Percentiles rank a stretch among this genome's conserved stretches.
Evolutionary conservation across 148 eudicot species (phyloP).

Genomic region (Nepenthes gracilis): DNA sequence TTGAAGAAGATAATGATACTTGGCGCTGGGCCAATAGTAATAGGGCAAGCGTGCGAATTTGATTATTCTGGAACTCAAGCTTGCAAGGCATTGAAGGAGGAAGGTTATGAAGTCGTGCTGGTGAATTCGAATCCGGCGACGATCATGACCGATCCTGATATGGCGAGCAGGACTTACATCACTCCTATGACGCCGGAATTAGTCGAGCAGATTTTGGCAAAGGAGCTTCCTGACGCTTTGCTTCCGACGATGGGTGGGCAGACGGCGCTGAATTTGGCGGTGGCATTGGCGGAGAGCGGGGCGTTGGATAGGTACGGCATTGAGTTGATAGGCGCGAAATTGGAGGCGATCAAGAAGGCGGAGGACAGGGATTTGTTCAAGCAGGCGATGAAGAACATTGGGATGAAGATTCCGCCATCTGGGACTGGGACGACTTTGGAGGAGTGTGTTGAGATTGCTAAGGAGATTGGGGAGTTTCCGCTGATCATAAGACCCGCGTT

Average conservation of each 20-base stretch:
- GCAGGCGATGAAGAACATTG: conserved; percentile 87
- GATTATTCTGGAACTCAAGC: conserved; percentile 99
- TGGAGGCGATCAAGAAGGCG: conserved; percentile 91
- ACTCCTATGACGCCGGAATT: conserved; percentile 84
- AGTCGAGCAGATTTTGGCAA: conserved; percentile 73
- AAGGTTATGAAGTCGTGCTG: conserved; percentile 81
- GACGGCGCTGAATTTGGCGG: conserved; percentile 90
- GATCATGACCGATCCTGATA: conserved; percentile 96
- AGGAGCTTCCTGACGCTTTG: conserved; percentile 89
- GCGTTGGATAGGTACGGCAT: conserved; percentile 61
- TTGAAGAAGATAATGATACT: conserved; percentile 89
- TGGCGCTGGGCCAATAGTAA: conserved; percentile 96
- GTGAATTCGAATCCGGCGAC: conserved; percentile 97
- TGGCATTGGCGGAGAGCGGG: conserved; percentile 85
- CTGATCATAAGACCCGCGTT: conserved; percentile 89
- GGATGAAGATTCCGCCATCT: conserved; percentile 88
- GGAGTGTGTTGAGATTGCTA: conserved; percentile 69
- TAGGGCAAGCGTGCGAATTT: conserved; percentile 97
- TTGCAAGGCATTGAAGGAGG: conserved; percentile 87
- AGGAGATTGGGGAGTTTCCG: conserved; percentile 75
- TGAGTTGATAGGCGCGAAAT: conserved; percentile 85
- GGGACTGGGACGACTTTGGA: conserved; percentile 76
- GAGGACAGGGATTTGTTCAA: conserved; percentile 93
- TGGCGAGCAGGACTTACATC: conserved; percentile 84
- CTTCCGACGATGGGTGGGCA: conserved; percentile 99